These are phyloP conservation scores for Oxyria digyna DNA, from an alignment of 148 eudicot genomes.

Conservation along the genomic window DNA sequence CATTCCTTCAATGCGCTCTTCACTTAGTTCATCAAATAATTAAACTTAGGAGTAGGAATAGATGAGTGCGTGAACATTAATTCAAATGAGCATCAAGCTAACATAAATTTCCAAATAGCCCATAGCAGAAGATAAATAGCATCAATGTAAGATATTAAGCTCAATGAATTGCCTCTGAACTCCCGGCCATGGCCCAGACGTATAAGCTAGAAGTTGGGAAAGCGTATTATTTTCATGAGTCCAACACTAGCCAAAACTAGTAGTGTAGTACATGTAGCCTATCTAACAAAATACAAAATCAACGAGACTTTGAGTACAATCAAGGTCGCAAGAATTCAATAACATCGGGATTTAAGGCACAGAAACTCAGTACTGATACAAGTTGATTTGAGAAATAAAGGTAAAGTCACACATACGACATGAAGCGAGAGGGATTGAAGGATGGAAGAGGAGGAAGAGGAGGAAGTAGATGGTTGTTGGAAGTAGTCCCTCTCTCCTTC, in stretches of 20 bases:
- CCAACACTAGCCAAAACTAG: neutral
- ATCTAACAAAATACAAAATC: neutral
- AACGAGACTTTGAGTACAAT: neutral
- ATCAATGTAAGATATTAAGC: neutral
- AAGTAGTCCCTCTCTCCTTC: conserved; percentile 80
- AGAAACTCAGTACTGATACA: neutral
- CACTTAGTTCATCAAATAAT: neutral
- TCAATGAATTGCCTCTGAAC: neutral
- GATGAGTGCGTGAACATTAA: neutral
- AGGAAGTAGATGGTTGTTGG: conserved; percentile 71
- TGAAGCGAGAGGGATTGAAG: conserved; percentile 97
- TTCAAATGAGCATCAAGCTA: neutral
- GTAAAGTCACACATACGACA: conserved; percentile 51
- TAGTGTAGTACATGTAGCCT: neutral
- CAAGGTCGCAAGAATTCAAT: neutral
- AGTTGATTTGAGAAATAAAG: neutral
- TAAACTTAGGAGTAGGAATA: neutral
- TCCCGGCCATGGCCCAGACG: no score
- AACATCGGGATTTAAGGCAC: no score
- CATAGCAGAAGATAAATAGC: neutral
- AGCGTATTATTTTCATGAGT: neutral
- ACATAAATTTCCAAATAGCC: neutral
- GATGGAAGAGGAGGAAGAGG: conserved; percentile 74
- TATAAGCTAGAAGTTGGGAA: neutral
- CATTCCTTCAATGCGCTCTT: neutral